phyloP scores from a whole-genome alignment of 1,284 basidiomycete genomes.

The Ustilago shanxiensis region DNA sequence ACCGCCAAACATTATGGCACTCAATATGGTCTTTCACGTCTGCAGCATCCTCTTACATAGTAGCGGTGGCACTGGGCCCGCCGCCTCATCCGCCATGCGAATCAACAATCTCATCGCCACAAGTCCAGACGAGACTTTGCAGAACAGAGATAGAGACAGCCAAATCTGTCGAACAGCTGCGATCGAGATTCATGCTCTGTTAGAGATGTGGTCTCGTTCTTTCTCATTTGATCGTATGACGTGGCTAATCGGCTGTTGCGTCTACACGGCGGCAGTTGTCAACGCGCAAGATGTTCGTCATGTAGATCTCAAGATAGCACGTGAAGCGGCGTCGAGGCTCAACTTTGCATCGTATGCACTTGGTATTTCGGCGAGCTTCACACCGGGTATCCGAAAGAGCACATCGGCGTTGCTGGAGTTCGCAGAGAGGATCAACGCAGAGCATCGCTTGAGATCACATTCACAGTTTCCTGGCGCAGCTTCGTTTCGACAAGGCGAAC shows the following conservation, averaged over 20 bases:
- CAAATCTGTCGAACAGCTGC: slow-evolving; percentile 7
- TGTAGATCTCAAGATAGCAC: background rate
- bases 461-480: too few relatives aligned
- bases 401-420: slow-evolving; percentile 6
- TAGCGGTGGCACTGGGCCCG: slow-evolving; percentile 3
- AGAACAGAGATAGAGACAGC: background rate
- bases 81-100: slow-evolving; percentile 2
- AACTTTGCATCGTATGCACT: slow-evolving; percentile 5
- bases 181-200: slow-evolving; percentile 4
- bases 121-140: background rate
- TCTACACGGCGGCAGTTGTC: slow-evolving; percentile 9
- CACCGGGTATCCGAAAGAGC: slow-evolving; percentile 8
- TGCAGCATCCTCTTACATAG: slow-evolving; percentile 7
- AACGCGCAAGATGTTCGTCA: slow-evolving; percentile 8
- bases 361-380: slow-evolving; percentile 8
- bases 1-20: slow-evolving; percentile 6
- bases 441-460: background rate
- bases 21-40: slow-evolving; percentile 10
- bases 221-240: slow-evolving; percentile 13
- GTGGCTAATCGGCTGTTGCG: slow-evolving; percentile 9
- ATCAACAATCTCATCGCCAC: slow-evolving; percentile 4
- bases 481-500: too few relatives aligned
- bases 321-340: slow-evolving; percentile 3
- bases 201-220: slow-evolving; percentile 12
- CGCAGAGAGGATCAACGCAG: slow-evolving; percentile 1